phyloP scores from a whole-genome alignment of 2,329 filamentous ascomycete genomes.

The Verticillium nonalfalfae region DNA sequence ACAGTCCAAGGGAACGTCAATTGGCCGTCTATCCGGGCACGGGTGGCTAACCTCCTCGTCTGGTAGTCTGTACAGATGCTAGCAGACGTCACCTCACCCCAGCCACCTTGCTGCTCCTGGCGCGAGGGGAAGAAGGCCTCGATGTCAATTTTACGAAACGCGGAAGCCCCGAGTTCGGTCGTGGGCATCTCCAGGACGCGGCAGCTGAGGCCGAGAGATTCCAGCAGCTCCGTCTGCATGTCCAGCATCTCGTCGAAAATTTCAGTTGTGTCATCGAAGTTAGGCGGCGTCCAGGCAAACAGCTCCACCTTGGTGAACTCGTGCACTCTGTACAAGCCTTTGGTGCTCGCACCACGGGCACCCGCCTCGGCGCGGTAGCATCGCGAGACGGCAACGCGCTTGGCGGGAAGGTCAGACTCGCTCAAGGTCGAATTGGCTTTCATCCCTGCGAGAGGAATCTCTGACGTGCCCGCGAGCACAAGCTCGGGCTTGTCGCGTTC shows the following conservation, averaged over 20 bases:
- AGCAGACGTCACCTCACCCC: conserved; percentile 89
- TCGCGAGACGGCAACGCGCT: conserved; percentile 77
- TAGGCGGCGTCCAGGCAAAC: conserved; percentile 80
- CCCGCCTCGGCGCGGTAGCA: conserved; percentile 96
- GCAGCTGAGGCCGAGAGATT: conserved; percentile 71
- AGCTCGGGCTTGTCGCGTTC: conserved; percentile 60
- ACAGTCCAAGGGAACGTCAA: conserved; percentile 78
- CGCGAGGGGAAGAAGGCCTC: conserved; percentile 91
- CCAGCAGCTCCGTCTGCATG: conserved; percentile 80
- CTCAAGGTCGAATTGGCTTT: conserved; percentile 68
- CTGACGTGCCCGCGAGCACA: conserved; percentile 80
- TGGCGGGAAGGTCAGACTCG: conserved; percentile 62
- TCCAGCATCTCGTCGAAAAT: conserved; percentile 81
- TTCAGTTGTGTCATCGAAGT: conserved; percentile 38
- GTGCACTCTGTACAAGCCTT: conserved; percentile 92
- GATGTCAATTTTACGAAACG: conserved; percentile 82
- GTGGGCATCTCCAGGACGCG: conserved; percentile 91
- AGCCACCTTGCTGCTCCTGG: conserved; percentile 58
- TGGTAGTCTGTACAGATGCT: conserved; percentile 96
- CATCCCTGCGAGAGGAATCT: conserved; percentile 91
- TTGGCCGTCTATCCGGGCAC: conserved; percentile 51
- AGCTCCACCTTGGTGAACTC: conserved; percentile 99
- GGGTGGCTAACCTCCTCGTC: conserved; percentile 71
- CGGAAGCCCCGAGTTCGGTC: conserved; percentile 81
- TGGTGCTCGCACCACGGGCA: conserved; percentile 81